phyloP scores from a whole-genome alignment of 768 basidiomycete species.

The Trametes villosa region DNA sequence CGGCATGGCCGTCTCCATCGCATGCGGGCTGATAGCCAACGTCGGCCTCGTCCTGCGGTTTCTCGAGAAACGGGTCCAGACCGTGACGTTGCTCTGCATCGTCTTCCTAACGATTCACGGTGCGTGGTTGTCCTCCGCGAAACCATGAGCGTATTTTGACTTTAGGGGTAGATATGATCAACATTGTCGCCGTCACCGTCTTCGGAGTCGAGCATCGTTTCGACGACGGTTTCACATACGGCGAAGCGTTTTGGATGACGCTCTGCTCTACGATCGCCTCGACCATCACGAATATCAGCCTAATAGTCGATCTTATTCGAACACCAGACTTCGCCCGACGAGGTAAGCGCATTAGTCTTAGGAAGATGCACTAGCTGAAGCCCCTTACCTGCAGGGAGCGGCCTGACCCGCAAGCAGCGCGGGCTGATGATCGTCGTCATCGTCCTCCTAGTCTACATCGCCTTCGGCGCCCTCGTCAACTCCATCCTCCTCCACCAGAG shows the following conservation, averaged over 20 bases:
- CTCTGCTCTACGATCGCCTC: slow-evolving; percentile 75
- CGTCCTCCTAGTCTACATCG: slow-evolving; percentile 71
- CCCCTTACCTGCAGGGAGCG: slow-evolving; percentile 57
- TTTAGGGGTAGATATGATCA: slow-evolving; percentile 61
- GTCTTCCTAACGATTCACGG: slow-evolving; percentile 72
- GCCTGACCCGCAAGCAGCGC: slow-evolving; percentile 79
- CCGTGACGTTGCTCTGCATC: slow-evolving; percentile 68
- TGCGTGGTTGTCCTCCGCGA: slow-evolving; percentile 36
- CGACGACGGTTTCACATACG: slow-evolving; percentile 72
- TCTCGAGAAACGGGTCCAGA: slow-evolving; percentile 65
- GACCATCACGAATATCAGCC: slow-evolving; percentile 64
- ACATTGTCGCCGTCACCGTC: slow-evolving; percentile 56
- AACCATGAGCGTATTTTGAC: not conserved
- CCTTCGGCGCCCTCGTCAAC: slow-evolving; percentile 68
- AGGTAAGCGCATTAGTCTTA: slow-evolving; percentile 44
- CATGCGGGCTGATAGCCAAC: slow-evolving; percentile 71
- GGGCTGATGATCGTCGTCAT: slow-evolving; percentile 82
- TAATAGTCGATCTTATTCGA: slow-evolving; percentile 61
- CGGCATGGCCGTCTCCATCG: slow-evolving; percentile 69
- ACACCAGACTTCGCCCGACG: slow-evolving; percentile 67
- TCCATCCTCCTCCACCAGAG: slow-evolving; percentile 54
- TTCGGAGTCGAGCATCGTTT: slow-evolving; percentile 68
- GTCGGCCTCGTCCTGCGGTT: slow-evolving; percentile 69
- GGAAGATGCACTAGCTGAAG: not conserved
- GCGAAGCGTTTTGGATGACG: slow-evolving; percentile 73